Percentiles rank a stretch among this genome's conserved stretches.
Conservation (phyloP, 495 filamentous ascomycete genomes). For the Annulohypoxylon stygium region DNA sequence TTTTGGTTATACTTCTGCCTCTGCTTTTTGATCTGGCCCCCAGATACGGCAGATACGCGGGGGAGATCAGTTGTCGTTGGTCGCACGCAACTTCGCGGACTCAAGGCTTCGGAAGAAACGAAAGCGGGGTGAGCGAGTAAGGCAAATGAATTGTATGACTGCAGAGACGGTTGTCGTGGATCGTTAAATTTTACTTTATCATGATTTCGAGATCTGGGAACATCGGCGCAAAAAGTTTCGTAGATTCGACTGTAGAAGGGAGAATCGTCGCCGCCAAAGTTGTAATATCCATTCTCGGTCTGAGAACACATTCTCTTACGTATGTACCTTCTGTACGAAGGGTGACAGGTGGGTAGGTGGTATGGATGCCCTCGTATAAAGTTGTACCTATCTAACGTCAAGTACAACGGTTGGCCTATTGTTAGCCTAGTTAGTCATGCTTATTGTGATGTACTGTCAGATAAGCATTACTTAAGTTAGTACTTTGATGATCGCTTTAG, state of each 20-base stretch:
- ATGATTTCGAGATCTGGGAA: constrained; percentile 35
- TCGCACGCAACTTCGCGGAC: constrained; percentile 40
- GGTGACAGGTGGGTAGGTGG: constrained; percentile 7
- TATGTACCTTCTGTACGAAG: constrained; percentile 20
- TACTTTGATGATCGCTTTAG: constrained; percentile 10
- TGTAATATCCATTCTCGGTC: constrained; percentile 34
- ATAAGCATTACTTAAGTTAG: constrained; percentile 23
- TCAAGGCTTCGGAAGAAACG: constrained; percentile 42
- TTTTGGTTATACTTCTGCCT: constrained; percentile 14
- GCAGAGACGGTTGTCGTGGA: constrained; percentile 14
- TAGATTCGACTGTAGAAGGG: constrained; percentile 44
- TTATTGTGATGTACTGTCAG: constrained; percentile 18
- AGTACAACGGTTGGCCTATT: constrained; percentile 6
- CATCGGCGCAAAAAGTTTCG: constrained; percentile 39
- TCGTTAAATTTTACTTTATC: constrained; percentile 37
- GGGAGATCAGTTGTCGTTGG: constrained; percentile 35
- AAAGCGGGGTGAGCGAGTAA: constrained; percentile 38
- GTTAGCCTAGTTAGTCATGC: not conserved
- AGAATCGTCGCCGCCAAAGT: constrained; percentile 38
- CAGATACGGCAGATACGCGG: constrained; percentile 40
- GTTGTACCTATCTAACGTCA: constrained; percentile 27
- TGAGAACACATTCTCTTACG: constrained; percentile 48
- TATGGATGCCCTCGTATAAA: not conserved
- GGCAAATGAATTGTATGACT: constrained; percentile 29
- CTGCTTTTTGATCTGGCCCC: constrained; percentile 36